Base-by-base conservation (phyloP, 345 rosid species). In the Acer saccharum region DNA sequence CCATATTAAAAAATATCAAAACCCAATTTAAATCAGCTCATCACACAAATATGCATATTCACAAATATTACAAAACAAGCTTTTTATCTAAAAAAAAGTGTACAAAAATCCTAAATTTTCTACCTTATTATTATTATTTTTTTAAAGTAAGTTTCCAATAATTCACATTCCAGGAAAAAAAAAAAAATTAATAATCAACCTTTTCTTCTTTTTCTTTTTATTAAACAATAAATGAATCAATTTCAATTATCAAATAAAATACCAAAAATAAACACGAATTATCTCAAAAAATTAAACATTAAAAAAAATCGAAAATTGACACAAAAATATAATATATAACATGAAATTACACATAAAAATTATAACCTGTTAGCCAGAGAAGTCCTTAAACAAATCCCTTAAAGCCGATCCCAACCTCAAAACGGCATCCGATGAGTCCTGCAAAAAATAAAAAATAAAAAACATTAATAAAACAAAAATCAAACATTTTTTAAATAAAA, bases 351-450 rank as follows among this genome's bases (percentile, higher is more conserved):
- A 46, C 13, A 23, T n/a, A 14, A 3, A 52, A 46, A 32, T 0
- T 5, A 62, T 10, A 39, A 69, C 78, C 71, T 74, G 11, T 63
- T 7, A 54, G 52, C 73, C 64, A 76, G 60, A 73, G n/a, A 48
- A 68, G 27, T 60, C 32, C 21, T 54, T 9, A 75, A 75, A 63
- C 12, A 73, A 81, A 69, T 44, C 78, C 52, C 58, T 77, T 7
- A 55, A 43, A 75, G 72, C 78, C 80, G 84, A 84, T 81, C 80
- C 62, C 64, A 23, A 60, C 81, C 81, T 80, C 81, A 83, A 77
- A 73, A 74, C 74, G 41, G 74, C 83, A 83, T 77, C 74, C 63
- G 71, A 71, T 27, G 54, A 44, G 74, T 43, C 81, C 80, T 76
- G 80, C 66, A 75, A 72, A 68, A 0, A 25, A 25, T 0, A 0